These are phyloP conservation scores for Trichophyton mentagrophytes DNA, from an alignment of 2,329 filamentous ascomycete species.

Conservation along the genomic window DNA sequence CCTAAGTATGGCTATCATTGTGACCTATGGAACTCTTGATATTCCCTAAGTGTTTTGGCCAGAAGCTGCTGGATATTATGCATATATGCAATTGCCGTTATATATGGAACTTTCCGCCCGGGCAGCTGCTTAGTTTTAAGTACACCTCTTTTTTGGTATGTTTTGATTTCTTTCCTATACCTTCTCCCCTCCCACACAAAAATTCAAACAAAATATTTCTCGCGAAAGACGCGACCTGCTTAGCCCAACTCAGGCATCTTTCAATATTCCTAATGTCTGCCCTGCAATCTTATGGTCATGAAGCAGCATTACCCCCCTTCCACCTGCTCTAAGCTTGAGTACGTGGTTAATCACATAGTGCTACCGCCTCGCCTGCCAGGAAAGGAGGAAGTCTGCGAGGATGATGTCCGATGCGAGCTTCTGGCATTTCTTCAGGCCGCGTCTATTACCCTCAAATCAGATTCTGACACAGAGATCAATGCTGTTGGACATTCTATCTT, in stretches of 20 bases:
- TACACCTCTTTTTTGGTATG: background rate
- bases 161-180: background rate
- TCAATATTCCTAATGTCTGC: background rate
- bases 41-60: background rate
- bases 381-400: constrained; percentile 20
- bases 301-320: background rate
- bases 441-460: constrained; percentile 19
- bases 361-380: constrained; percentile 30
- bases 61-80: background rate
- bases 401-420: constrained; percentile 20
- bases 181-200: background rate
- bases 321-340: background rate
- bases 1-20: background rate
- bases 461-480: constrained; percentile 12
- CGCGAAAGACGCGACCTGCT: background rate
- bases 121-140: background rate
- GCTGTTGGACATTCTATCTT: constrained; percentile 12
- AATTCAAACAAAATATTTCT: background rate
- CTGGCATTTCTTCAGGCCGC: constrained; percentile 10
- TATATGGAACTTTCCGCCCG: background rate
- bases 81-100: background rate
- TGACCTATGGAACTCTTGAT: background rate
- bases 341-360: constrained; percentile 24
- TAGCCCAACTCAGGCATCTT: background rate
- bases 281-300: background rate